Evolutionary conservation across 2,329 filamentous ascomycete genomes (phyloP), one percentile per base, ranked within the genome.

Genomic region (Pseudogymnoascus destructans): DNA sequence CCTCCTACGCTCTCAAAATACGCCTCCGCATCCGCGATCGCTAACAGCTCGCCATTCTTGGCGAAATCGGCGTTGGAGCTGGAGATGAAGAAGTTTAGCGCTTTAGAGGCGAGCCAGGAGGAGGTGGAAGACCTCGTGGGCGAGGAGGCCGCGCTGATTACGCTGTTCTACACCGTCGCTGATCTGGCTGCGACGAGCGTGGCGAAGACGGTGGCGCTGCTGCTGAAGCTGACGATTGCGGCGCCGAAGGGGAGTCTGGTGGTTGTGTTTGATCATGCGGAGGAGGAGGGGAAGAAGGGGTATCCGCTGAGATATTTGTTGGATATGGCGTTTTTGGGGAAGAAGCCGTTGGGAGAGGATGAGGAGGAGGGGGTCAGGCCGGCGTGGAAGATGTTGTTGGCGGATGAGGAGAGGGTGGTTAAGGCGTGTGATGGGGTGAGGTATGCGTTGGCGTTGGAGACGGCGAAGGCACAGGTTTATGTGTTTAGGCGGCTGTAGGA

Each of bases 301-400:
- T 97, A 97, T 68, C 92, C 92, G 0, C 96, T 96, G 90, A 85
- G 88, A 66, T 96, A 90, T 84, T 74, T 98, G n/a, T 75, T 98
- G 2, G 86, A 96, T 66, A 87, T 93, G 68, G 87, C 89, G 1
- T 72, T 97, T 70, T 89, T 11, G 72, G 54, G 33, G n/a, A 56
- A 72, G 7, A 67, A 72, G 54, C 73, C 77, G 38, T 70, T 64
- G 38, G 64, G 68, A 21, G 65, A 69, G 13, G 59, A 64, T 33
- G 63, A 64, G 27, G 63, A 70, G 17, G 30, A 23, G 13, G 38
- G 17, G 23, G 59, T 30, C 27, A 59, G 55, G 1, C 70, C 71
- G 59, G 64, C 72, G 21, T 97, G 92, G 92, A 79, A 84, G 64
- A 89, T 87, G 70, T 60, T 95, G 2, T 75, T 86, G 58, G 81